Evolutionary conservation across 345 rosid species (phyloP), one percentile per base, ranked within the genome.

Genomic region (Psidium friedrichsthalianum): DNA sequence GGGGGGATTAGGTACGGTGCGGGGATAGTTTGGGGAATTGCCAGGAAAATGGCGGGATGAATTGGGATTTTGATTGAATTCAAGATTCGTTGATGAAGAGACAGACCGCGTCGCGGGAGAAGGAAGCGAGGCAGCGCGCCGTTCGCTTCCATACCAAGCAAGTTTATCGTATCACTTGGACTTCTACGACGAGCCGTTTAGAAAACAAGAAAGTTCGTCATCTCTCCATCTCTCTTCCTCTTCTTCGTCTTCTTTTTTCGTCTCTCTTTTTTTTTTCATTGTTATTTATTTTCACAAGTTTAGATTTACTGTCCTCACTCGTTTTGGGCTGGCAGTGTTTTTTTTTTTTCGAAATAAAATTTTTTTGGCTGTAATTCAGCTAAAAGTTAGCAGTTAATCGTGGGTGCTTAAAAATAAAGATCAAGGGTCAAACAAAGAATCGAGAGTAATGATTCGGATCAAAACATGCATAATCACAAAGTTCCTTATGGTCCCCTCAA

Each of bases 1-100:
- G 4, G 40, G 61, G 24, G 36, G 59, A 21, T 6, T 15, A 11
- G 21, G 27, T 11, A 16, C 18, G 52, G 32, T 7, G 24, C 3
- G 54, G 85, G 76, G 64, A 51, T n/a, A 53, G 55, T 47, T 20
- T 49, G 61, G 81, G 78, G 83, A 49, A 56, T 56, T 53, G 8
- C 10, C 1, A 18, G 40, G 83, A 80, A 81, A 74, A 25, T 84
- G 88, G 86, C 88, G 88, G 88, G 88, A 83, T 36, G 32, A 21
- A 15, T 52, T 36, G 55, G 47, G 36, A 27, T 82, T 82, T 69
- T 42, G 80, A 69, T 32, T 32, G 80, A 36, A 69, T 69, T 32
- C 47, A 0, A 69, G 80, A 69, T 69, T 69, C 78, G 78, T 32
- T 69, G 78, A 32, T 69, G 18, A 0, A 1, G 24, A 9, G 78